A percentile compares a stretch with the other conserved stretches of the same genome.
Evolutionary conservation across 345 rosid genomes (phyloP).

Genomic region (Triadica sebifera): DNA sequence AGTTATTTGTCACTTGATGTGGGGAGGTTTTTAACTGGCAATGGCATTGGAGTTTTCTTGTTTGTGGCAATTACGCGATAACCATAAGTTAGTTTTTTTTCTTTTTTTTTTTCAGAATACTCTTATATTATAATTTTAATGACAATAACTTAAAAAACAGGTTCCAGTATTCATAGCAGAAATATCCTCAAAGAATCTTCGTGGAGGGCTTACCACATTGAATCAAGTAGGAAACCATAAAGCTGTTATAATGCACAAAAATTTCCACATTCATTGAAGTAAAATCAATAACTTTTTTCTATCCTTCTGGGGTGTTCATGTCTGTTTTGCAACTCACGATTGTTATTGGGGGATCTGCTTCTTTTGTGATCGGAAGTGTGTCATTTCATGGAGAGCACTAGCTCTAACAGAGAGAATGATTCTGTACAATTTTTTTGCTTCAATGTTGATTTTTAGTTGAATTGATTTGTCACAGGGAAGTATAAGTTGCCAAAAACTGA

Average conservation of each 20-base stretch:
- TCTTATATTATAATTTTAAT: no score
- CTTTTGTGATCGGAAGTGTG: constrained; percentile 67
- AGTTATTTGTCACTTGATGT: constrained; percentile 58
- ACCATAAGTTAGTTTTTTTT: background rate
- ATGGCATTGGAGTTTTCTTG: constrained; percentile 84
- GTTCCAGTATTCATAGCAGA: constrained; percentile 88
- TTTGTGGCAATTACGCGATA: constrained; percentile 56
- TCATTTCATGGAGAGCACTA: constrained; percentile 70
- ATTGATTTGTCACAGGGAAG: background rate
- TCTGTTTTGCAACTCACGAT: constrained; percentile 65
- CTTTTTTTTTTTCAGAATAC: no score
- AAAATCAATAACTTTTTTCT: background rate
- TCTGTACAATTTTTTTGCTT: background rate
- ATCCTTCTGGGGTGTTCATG: background rate
- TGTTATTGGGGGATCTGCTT: constrained; percentile 60
- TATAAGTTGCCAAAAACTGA: background rate
- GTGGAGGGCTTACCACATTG: constrained; percentile 83
- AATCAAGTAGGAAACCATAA: constrained; percentile 46
- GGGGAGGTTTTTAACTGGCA: constrained; percentile 88
- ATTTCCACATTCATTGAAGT: no score
- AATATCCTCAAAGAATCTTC: constrained; percentile 82
- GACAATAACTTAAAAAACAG: constrained; percentile 43
- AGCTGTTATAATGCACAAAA: background rate
- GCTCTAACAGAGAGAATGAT: constrained; percentile 63
- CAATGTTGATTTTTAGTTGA: background rate